Evolutionary conservation across 176 grass and related monocot genomes (phyloP).

Genomic region (Pontederia paniculata): DNA sequence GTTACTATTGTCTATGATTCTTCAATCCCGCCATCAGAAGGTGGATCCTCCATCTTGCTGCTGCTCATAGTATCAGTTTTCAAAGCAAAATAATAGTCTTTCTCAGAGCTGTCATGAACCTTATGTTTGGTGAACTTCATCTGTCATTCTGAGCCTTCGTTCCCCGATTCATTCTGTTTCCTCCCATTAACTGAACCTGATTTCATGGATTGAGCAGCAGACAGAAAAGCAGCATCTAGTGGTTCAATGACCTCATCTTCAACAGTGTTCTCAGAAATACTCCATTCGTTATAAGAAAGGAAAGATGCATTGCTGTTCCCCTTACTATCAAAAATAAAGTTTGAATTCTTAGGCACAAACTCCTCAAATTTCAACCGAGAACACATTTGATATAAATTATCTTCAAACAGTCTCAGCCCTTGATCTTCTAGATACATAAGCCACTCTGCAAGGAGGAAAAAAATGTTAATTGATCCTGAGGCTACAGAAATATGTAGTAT

Average conservation of each 20-base stretch:
- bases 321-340: slow-evolving; percentile 26
- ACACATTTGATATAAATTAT: slow-evolving; percentile 41
- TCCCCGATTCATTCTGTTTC: slow-evolving; percentile 62
- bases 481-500: too few species aligned
- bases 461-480: background rate
- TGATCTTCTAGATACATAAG: slow-evolving; percentile 59
- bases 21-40: slow-evolving; percentile 69
- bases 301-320: slow-evolving; percentile 43
- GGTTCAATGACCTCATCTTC: slow-evolving; percentile 41
- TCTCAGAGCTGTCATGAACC: slow-evolving; percentile 39
- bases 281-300: slow-evolving; percentile 59
- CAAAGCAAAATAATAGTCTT: slow-evolving; percentile 19
- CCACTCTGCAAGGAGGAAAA: slow-evolving; percentile 51
- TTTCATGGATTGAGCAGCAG: slow-evolving; percentile 78
- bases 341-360: slow-evolving; percentile 24
- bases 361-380: slow-evolving; percentile 44
- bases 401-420: slow-evolving; percentile 61
- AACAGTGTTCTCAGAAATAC: slow-evolving; percentile 21
- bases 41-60: slow-evolving; percentile 78
- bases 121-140: slow-evolving; percentile 66
- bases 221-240: slow-evolving; percentile 58
- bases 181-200: slow-evolving; percentile 26
- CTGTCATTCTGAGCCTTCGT: slow-evolving; percentile 23
- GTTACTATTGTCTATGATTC: slow-evolving; percentile 6
- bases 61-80: slow-evolving; percentile 40